Evolutionary conservation across 371 early-diverging fungal species (phyloP).

Genomic region (Dinochytrium kinnereticum): DNA sequence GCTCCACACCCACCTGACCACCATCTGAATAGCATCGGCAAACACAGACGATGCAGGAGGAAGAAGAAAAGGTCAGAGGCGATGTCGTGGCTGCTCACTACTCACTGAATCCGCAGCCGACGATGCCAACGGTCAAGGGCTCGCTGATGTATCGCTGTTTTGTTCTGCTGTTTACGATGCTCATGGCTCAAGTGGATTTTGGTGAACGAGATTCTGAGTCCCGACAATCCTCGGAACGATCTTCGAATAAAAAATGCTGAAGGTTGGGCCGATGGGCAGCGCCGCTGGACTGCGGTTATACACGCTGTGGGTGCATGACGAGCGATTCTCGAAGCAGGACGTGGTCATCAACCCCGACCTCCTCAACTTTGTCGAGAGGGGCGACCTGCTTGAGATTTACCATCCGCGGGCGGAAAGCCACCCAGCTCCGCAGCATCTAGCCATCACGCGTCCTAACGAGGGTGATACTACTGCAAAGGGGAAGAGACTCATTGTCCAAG

Average conservation of each 20-base stretch:
- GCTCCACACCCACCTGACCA: slow-evolving; percentile 17
- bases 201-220: too few relatives aligned
- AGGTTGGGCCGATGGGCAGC: too few relatives aligned
- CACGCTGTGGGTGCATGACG: slow-evolving; percentile 64
- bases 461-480: slow-evolving; percentile 19
- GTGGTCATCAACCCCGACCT: slow-evolving; percentile 82
- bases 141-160: slow-evolving; percentile 25
- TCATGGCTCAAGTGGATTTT: neutral
- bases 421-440: neutral
- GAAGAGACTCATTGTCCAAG: slow-evolving; percentile 55
- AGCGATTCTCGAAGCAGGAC: slow-evolving; percentile 70
- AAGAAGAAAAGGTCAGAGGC: neutral
- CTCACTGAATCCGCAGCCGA: slow-evolving; percentile 78
- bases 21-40: slow-evolving; percentile 26
- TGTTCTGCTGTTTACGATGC: slow-evolving; percentile 22
- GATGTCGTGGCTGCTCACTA: neutral
- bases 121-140: slow-evolving; percentile 64
- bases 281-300: neutral
- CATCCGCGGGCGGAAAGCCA: slow-evolving; percentile 20
- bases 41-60: too few relatives aligned
- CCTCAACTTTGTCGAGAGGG: slow-evolving; percentile 74
- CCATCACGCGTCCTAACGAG: neutral
- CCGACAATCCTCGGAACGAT: too few relatives aligned
- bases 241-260: too few relatives aligned
- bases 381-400: slow-evolving; percentile 79